Percentiles rank a stretch among this genome's conserved stretches.
Evolutionary conservation across 768 basidiomycete genomes (phyloP).

Genomic region (Suillus occidentalis): DNA sequence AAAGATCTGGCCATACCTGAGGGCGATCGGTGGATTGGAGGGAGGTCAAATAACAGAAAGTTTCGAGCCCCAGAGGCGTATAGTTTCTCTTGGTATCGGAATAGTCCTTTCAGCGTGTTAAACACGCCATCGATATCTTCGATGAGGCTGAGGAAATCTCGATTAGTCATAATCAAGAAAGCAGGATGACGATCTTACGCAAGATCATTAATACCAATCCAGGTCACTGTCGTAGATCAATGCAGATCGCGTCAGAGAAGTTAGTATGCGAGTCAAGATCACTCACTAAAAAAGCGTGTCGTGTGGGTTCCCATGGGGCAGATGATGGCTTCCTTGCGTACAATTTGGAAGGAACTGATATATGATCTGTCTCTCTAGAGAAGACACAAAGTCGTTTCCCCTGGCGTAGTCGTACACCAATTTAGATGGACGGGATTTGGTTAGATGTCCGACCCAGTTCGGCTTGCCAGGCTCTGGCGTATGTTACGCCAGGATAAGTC

Average conservation of each 20-base stretch:
- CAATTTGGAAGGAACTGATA: conserved; percentile 38
- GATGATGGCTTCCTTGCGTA: conserved; percentile 37
- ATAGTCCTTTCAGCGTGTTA: conserved; percentile 35
- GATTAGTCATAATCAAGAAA: not conserved
- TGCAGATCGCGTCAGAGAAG: not conserved
- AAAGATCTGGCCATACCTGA: conserved; percentile 19
- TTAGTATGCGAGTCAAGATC: not conserved
- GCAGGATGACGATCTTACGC: conserved; percentile 35
- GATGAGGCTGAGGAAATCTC: not conserved
- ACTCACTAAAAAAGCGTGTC: conserved; percentile 51
- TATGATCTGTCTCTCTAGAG: conserved; percentile 42
- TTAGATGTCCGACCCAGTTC: conserved; percentile 66
- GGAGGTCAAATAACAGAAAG: conserved; percentile 62
- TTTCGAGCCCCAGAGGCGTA: conserved; percentile 51
- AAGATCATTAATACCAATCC: conserved; percentile 71
- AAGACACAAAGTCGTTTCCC: conserved; percentile 49
- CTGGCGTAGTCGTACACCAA: conserved; percentile 60
- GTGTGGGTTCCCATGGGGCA: conserved; percentile 41
- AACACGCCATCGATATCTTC: conserved; percentile 15
- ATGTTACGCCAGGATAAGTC: conserved; percentile 46
- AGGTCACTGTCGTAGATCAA: conserved; percentile 44
- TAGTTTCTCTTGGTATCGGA: conserved; percentile 46
- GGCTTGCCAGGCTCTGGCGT: conserved; percentile 42
- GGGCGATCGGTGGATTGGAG: conserved; percentile 53
- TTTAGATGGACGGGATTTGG: conserved; percentile 40